A percentile compares a stretch with the other conserved stretches of the same genome.
These are phyloP conservation scores for Scutellaria barbata DNA, from an alignment of 257 asterid genomes.

Conservation along the genomic window DNA sequence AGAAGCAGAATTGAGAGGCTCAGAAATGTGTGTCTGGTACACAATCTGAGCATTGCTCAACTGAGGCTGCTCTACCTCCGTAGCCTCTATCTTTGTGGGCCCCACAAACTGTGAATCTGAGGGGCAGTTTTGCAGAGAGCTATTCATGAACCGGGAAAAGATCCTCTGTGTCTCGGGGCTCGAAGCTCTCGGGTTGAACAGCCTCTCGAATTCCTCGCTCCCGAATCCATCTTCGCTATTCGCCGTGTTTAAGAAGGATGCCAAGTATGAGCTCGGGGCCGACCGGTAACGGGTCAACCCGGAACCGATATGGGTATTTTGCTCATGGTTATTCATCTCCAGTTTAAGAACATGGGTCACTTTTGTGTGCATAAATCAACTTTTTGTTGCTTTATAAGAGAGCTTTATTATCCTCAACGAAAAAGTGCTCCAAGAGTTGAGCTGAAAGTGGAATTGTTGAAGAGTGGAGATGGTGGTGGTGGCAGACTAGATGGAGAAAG, in stretches of 20 bases:
- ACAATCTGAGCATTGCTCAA: conserved; percentile 38
- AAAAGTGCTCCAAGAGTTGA: conserved; percentile 35
- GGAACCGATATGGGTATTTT: conserved; percentile 35
- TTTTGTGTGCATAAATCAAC: conserved; percentile 21
- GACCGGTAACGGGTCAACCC: conserved; percentile 78
- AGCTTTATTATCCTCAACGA: conserved; percentile 25
- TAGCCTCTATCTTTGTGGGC: conserved; percentile 46
- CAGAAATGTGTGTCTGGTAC: neutral
- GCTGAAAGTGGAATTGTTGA: conserved; percentile 34
- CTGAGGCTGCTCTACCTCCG: conserved; percentile 27
- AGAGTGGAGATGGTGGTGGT: conserved; percentile 33
- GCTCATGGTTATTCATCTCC: conserved; percentile 38
- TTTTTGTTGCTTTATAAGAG: conserved; percentile 22
- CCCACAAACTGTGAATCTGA: conserved; percentile 39
- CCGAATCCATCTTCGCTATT: conserved; percentile 49
- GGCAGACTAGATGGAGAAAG: conserved; percentile 23
- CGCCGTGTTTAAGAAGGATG: conserved; percentile 46
- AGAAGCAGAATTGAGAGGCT: neutral
- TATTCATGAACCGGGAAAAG: conserved; percentile 46
- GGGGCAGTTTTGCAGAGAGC: conserved; percentile 13
- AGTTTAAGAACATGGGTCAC: conserved; percentile 15
- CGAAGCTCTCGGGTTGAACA: conserved; percentile 56
- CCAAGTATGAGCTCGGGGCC: conserved; percentile 82
- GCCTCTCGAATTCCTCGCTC: conserved; percentile 60
- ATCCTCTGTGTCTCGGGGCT: conserved; percentile 49